Conservation (phyloP, 768 basidiomycete species). For the Chalciporus chontae region DNA sequence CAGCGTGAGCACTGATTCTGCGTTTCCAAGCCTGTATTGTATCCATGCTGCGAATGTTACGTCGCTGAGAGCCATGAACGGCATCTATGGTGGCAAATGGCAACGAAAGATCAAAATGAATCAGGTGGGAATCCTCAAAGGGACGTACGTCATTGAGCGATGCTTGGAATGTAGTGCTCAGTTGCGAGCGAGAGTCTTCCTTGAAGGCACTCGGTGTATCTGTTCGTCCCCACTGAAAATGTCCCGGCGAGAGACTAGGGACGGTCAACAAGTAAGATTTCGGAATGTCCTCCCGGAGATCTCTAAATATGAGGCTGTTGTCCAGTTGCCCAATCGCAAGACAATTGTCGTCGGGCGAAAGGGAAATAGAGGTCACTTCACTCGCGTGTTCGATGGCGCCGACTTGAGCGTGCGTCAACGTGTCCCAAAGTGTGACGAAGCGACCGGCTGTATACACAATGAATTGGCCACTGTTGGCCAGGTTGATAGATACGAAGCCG, state of each 20-base stretch:
- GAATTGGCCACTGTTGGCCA: conserved; percentile 7
- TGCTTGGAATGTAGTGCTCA: too few species aligned
- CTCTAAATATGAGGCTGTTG: not conserved
- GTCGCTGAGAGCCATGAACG: not conserved
- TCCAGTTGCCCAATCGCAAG: conserved; percentile 6
- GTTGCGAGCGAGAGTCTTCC: too few species aligned
- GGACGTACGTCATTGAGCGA: too few species aligned
- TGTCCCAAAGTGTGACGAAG: conserved; percentile 4
- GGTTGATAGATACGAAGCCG: not conserved
- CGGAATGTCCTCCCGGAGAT: conserved; percentile 1
- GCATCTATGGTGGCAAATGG: too few species aligned
- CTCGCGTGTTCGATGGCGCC: not conserved
- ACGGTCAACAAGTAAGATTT: conserved; percentile 3
- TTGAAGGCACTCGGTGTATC: not conserved
- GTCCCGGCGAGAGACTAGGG: not conserved
- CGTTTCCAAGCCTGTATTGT: conserved; percentile 6
- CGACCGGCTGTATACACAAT: conserved; percentile 2
- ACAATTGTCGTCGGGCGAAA: not conserved
- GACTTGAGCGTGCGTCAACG: not conserved
- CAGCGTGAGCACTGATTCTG: conserved; percentile 2
- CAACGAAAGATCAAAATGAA: too few species aligned
- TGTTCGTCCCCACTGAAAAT: not conserved
- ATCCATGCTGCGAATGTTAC: conserved; percentile 2
- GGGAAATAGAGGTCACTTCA: not conserved
- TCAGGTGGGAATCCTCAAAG: too few species aligned